Evolutionary conservation across 345 rosid species (phyloP).

Genomic region (Pistacia atlantica): DNA sequence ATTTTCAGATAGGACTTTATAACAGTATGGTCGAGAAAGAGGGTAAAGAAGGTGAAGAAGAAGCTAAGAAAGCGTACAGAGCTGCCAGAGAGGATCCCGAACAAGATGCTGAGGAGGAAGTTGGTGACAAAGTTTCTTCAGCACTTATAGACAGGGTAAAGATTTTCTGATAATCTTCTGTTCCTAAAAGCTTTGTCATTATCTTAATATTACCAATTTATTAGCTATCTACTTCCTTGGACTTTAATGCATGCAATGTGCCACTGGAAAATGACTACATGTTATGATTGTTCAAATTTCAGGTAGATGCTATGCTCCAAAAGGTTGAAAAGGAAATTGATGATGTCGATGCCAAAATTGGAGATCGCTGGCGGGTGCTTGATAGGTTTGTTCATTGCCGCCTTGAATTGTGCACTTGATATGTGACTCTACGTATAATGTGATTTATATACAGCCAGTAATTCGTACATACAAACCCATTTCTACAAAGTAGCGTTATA

Average conservation of each 20-base stretch:
- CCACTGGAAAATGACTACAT: conserved; percentile 4
- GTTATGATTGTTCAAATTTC: conserved; percentile 26
- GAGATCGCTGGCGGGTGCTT: conserved; percentile 85
- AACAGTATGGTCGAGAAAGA: conserved; percentile 92
- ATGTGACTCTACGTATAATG: conserved; percentile 5
- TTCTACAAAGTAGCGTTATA: too few relatives aligned
- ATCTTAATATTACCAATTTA: background rate
- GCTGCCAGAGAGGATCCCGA: conserved; percentile 88
- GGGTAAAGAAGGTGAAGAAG: conserved; percentile 77
- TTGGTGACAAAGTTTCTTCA: conserved; percentile 79
- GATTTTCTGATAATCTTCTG: conserved; percentile 5
- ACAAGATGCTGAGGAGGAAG: conserved; percentile 57
- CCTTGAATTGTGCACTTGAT: background rate
- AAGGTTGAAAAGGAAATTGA: conserved; percentile 97
- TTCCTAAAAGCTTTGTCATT: background rate
- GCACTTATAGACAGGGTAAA: conserved; percentile 75
- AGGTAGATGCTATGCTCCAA: conserved; percentile 97
- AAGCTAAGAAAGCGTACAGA: conserved; percentile 76
- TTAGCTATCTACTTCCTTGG: background rate
- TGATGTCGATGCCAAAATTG: conserved; percentile 95
- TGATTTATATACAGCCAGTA: background rate
- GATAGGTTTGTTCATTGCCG: conserved; percentile 63
- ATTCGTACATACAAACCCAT: background rate
- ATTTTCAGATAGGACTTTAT: conserved; percentile 74
- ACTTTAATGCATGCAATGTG: background rate